Evolutionary conservation across 345 rosid genomes (phyloP).

Genomic region (Durio zibethinus): DNA sequence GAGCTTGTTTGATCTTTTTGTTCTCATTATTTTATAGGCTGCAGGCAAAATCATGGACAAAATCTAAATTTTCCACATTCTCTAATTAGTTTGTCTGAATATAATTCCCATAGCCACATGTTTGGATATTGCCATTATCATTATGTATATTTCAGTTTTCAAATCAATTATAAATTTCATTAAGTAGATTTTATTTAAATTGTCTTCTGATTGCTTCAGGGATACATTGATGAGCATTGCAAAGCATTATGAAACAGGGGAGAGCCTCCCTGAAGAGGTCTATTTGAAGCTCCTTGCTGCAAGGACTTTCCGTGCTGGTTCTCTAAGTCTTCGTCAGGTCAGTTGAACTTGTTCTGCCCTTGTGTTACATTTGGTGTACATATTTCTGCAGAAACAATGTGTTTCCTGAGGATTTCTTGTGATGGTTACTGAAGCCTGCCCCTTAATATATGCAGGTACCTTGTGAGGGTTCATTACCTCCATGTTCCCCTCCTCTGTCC

Average conservation of each 20-base stretch:
- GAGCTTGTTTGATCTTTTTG: background rate
- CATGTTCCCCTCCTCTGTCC: background rate
- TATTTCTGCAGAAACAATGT: background rate
- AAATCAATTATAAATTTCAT: background rate
- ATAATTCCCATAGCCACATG: background rate
- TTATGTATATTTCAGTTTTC: background rate
- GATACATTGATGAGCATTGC: conserved; percentile 92
- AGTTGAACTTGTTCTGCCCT: conserved; percentile 23
- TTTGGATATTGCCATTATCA: background rate
- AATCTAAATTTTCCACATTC: background rate
- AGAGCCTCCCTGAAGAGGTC: conserved; percentile 79
- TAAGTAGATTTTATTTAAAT: background rate
- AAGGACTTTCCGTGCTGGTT: conserved; percentile 85
- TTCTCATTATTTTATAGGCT: background rate
- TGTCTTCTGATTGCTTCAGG: conserved; percentile 34
- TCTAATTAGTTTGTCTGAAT: background rate
- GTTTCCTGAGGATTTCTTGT: background rate
- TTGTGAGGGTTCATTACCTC: background rate
- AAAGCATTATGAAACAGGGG: conserved; percentile 83
- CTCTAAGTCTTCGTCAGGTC: conserved; percentile 86
- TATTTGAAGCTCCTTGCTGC: conserved; percentile 84
- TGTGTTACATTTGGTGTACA: background rate
- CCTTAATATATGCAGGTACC: background rate
- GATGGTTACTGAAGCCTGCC: background rate
- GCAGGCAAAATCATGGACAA: background rate